phyloP scores from a whole-genome alignment of 1,284 basidiomycete genomes.

The Tilletia walkeri region DNA sequence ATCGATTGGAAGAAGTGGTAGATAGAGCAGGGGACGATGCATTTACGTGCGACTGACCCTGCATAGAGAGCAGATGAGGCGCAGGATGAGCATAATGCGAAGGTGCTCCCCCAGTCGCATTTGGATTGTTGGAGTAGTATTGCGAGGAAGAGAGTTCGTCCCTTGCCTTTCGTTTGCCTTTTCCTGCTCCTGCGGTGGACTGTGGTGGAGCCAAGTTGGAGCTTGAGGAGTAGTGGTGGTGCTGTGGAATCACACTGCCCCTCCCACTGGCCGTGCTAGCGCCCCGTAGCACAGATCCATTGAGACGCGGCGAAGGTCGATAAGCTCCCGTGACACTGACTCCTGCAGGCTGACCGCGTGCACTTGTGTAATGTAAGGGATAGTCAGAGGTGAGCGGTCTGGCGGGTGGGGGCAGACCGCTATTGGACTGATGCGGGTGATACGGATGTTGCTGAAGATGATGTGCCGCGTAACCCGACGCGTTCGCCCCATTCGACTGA shows the following conservation, averaged over 20 bases:
- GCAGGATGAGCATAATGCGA: constrained; percentile 26
- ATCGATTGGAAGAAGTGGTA: background rate
- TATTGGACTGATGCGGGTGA: constrained; percentile 4
- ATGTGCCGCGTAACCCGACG: constrained; percentile 19
- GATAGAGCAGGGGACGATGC: constrained; percentile 1
- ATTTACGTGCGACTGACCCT: background rate
- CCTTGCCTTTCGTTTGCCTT: constrained; percentile 4
- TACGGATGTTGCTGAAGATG: constrained; percentile 24
- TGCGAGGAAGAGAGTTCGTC: background rate
- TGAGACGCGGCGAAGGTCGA: constrained; percentile 11
- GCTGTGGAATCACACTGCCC: constrained; percentile 3
- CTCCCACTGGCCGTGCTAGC: constrained; percentile 12
- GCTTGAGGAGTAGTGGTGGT: constrained; percentile 3
- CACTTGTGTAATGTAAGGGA: background rate
- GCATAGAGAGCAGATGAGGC: constrained; percentile 21
- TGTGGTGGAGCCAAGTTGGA: background rate
- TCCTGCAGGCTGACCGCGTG: background rate
- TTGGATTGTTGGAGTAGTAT: background rate
- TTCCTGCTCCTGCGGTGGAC: background rate
- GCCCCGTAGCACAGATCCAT: background rate
- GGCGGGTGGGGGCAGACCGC: background rate
- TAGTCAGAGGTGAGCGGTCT: constrained; percentile 8
- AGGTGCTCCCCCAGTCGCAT: constrained; percentile 30
- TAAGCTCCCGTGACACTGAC: background rate
- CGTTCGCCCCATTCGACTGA: too few relatives aligned